A percentile compares a stretch with the other conserved stretches of the same genome.
phyloP scores from a whole-genome alignment of 352 stramenopile species.

The Phytophthora crassamura region DNA sequence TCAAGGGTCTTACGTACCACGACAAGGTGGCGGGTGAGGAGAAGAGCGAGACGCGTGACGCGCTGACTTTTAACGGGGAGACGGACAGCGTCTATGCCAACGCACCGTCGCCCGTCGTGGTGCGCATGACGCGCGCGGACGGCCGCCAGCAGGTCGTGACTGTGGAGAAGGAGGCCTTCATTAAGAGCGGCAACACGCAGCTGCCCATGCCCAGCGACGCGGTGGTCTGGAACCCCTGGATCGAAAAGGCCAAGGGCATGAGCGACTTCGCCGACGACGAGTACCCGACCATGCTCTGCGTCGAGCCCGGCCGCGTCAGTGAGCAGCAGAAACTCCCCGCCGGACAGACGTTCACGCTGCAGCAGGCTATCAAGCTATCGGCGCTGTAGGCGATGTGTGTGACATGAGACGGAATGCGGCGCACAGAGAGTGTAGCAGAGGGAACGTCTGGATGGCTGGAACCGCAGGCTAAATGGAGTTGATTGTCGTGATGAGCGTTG shows the following conservation, averaged over 20 bases:
- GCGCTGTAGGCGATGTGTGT: slow-evolving; percentile 39
- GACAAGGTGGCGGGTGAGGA: slow-evolving; percentile 89
- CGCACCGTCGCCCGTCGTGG: slow-evolving; percentile 64
- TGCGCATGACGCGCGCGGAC: slow-evolving; percentile 65
- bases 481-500: slow-evolving; percentile 17
- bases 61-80: slow-evolving; percentile 75
- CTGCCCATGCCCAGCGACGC: slow-evolving; percentile 63
- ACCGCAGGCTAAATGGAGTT: slow-evolving; percentile 25
- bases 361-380: slow-evolving; percentile 71
- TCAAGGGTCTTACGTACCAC: slow-evolving; percentile 85
- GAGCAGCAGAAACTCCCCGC: slow-evolving; percentile 64
- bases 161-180: slow-evolving; percentile 74
- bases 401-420: neutral
- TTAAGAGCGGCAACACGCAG: slow-evolving; percentile 49
- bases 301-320: slow-evolving; percentile 93
- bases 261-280: slow-evolving; percentile 95
- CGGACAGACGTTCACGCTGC: slow-evolving; percentile 66
- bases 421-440: neutral
- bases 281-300: slow-evolving; percentile 95
- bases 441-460: slow-evolving; percentile 2
- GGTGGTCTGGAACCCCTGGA: slow-evolving; percentile 96
- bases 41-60: slow-evolving; percentile 62
- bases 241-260: slow-evolving; percentile 94
- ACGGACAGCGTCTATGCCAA: slow-evolving; percentile 92
- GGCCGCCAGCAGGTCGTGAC: slow-evolving; percentile 68